Percentiles rank a stretch among this genome's conserved stretches.
Evolutionary conservation across 2,329 filamentous ascomycete species (phyloP).

Genomic region (Trichoderma atroviride): DNA sequence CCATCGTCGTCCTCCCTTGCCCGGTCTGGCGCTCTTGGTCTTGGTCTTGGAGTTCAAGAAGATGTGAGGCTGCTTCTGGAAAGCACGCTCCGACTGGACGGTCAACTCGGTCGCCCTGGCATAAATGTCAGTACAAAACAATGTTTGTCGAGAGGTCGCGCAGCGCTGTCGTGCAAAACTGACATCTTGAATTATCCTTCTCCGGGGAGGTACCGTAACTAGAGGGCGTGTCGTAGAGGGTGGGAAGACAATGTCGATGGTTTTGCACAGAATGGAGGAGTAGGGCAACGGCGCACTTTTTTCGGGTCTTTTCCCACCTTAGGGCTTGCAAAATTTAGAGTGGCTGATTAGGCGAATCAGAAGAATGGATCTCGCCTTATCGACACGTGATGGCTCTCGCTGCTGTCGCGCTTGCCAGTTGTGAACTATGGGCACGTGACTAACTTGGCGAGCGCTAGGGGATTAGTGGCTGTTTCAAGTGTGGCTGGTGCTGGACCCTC

Average conservation of each 20-base stretch:
- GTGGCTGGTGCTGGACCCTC: conserved; percentile 4
- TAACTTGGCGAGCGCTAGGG: no score
- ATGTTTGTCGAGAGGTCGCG: conserved; percentile 29
- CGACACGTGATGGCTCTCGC: conserved; percentile 36
- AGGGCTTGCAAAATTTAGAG: conserved; percentile 48
- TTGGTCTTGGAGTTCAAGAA: conserved; percentile 97
- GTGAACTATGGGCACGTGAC: background rate
- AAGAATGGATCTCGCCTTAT: conserved; percentile 28
- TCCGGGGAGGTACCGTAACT: conserved; percentile 44
- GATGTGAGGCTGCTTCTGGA: conserved; percentile 99
- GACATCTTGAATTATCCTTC: conserved; percentile 50
- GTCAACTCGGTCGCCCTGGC: conserved; percentile 96
- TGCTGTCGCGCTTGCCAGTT: no score
- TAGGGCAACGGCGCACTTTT: conserved; percentile 44
- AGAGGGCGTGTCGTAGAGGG: conserved; percentile 45
- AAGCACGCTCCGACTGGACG: conserved; percentile 99
- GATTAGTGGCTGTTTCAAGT: conserved; percentile 1
- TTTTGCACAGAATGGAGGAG: conserved; percentile 43
- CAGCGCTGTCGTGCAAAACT: conserved; percentile 34
- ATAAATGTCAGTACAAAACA: conserved; percentile 39
- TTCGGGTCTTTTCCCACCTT: conserved; percentile 40
- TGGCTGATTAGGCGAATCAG: conserved; percentile 37
- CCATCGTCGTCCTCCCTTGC: conserved; percentile 90
- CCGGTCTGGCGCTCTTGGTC: conserved; percentile 79
- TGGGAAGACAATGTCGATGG: conserved; percentile 42